Percentiles rank a stretch among this genome's conserved stretches.
phyloP scores from a whole-genome alignment of 2,329 filamentous ascomycete genomes.

The Alternaria sp. region DNA sequence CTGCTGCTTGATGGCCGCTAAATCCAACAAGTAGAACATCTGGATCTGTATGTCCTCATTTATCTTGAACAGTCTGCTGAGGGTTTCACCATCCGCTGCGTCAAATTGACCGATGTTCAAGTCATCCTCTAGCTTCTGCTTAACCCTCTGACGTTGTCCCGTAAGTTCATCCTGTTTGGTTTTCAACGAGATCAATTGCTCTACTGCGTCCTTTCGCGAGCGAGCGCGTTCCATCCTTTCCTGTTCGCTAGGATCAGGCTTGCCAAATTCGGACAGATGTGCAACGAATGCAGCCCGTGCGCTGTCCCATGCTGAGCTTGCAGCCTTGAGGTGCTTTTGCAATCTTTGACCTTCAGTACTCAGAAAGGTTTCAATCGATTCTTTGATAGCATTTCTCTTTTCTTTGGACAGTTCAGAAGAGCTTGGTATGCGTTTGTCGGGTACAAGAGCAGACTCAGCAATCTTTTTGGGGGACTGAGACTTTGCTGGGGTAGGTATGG shows the following conservation, averaged over 20 bases:
- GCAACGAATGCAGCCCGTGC: slow-evolving; percentile 36
- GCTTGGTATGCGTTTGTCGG: slow-evolving; percentile 15
- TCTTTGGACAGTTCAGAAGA: slow-evolving; percentile 43
- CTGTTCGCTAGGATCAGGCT: slow-evolving; percentile 29
- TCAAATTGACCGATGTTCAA: slow-evolving; percentile 41
- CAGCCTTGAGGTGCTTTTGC: slow-evolving; percentile 35
- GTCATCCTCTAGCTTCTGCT: slow-evolving; percentile 43
- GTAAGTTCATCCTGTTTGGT: slow-evolving; percentile 28
- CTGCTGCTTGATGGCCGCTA: slow-evolving; percentile 37
- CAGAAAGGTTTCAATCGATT: slow-evolving; percentile 37
- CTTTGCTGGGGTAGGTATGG: slow-evolving; percentile 30
- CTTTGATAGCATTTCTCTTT: slow-evolving; percentile 28
- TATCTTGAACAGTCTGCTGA: slow-evolving; percentile 36
- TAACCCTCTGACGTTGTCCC: slow-evolving; percentile 31
- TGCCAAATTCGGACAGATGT: slow-evolving; percentile 37
- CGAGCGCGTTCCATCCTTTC: slow-evolving; percentile 37
- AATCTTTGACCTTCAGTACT: slow-evolving; percentile 34
- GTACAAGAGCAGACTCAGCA: slow-evolving; percentile 6
- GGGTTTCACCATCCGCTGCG: slow-evolving; percentile 33
- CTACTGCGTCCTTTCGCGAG: slow-evolving; percentile 42
- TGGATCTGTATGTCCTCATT: slow-evolving; percentile 42
- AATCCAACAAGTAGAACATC: slow-evolving; percentile 38
- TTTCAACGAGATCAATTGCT: slow-evolving; percentile 36
- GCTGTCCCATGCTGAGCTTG: slow-evolving; percentile 37
- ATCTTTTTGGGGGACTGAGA: slow-evolving; percentile 33